Evolutionary conservation across 164 flowering plant genomes (phyloP).

Genomic region (Tinospora cordifolia): DNA sequence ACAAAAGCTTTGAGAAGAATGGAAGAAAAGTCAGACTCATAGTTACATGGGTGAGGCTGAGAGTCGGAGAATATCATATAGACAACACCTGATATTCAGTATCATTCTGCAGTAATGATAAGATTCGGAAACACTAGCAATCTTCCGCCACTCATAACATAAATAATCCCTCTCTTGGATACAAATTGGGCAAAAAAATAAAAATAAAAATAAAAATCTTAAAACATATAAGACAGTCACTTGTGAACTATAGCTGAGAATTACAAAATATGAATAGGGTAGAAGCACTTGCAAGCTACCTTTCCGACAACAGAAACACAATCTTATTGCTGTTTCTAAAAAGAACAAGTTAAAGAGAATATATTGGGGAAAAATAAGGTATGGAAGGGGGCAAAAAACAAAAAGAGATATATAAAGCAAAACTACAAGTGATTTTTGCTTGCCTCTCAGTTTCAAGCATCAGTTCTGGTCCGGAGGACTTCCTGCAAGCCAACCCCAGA

Average conservation of each 20-base stretch:
- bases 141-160: neutral
- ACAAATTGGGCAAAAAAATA: slow-evolving; percentile 8
- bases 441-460: slow-evolving; percentile 21
- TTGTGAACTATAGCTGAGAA: slow-evolving; percentile 5
- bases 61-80: no score
- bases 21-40: no score
- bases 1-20: no score
- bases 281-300: neutral
- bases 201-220: neutral
- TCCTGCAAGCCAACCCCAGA: slow-evolving; percentile 99
- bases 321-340: slow-evolving; percentile 20
- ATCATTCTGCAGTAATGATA: neutral
- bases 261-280: slow-evolving; percentile 10
- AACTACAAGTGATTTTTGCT: slow-evolving; percentile 3
- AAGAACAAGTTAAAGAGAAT: slow-evolving; percentile 13
- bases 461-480: slow-evolving; percentile 42
- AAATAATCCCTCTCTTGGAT: neutral
- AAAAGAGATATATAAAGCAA: neutral
- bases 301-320: slow-evolving; percentile 8
- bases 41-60: no score
- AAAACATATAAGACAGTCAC: neutral
- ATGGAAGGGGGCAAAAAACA: neutral
- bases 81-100: neutral
- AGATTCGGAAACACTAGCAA: neutral
- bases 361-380: neutral